Conservation (phyloP, 371 early-diverging fungal species). For the Syncephalastrum contaminatum region DNA sequence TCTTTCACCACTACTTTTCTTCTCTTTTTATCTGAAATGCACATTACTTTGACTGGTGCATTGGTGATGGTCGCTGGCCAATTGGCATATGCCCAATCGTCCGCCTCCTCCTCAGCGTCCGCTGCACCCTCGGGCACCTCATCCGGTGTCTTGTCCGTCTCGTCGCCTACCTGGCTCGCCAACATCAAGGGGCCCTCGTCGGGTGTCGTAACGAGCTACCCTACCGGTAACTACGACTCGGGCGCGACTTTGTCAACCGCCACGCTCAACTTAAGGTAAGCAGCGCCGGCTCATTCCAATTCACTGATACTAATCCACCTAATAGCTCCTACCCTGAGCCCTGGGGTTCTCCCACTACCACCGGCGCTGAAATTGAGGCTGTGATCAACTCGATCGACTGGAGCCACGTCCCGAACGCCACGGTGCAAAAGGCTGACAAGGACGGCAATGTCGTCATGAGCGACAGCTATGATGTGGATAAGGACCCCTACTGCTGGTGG, state of each 20-base stretch:
- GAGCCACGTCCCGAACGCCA: conserved; percentile 43
- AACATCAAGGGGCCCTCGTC: conserved; percentile 20
- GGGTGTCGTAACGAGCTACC: conserved; percentile 33
- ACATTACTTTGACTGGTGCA: no score
- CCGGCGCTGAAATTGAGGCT: conserved; percentile 34
- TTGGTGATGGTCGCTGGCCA: no score
- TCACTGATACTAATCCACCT: no score
- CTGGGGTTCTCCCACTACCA: conserved; percentile 32
- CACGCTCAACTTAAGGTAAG: conserved; percentile 19
- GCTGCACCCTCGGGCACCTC: conserved; percentile 13
- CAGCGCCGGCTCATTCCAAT: no score
- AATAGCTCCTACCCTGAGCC: conserved; percentile 33
- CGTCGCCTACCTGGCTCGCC: conserved; percentile 46
- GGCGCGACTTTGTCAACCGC: conserved; percentile 17
- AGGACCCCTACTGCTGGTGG: conserved; percentile 53
- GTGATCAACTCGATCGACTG: conserved; percentile 45
- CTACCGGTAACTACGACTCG: conserved; percentile 27
- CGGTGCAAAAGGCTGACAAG: conserved; percentile 20
- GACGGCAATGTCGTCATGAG: conserved; percentile 18
- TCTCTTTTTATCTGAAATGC: no score
- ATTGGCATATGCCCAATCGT: conserved; percentile 3
- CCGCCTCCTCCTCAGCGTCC: conserved; percentile 3
- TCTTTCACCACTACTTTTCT: no score
- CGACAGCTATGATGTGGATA: conserved; percentile 23
- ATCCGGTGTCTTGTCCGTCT: conserved; percentile 29